These are phyloP conservation scores for Candida sanyaensis DNA, from an alignment of 1,139 yeast genomes.

Conservation along the genomic window DNA sequence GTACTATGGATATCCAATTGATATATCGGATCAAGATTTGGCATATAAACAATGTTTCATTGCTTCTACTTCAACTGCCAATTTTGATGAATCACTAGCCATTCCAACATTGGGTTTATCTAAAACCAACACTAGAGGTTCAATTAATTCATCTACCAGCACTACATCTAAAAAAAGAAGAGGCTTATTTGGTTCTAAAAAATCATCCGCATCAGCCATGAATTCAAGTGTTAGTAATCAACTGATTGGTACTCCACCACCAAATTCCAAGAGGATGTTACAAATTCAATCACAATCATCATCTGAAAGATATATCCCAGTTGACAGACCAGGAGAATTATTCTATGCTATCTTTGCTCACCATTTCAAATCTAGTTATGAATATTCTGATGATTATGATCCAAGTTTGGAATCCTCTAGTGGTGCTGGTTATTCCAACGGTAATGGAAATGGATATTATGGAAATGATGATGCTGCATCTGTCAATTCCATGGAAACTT, in stretches of 20 bases:
- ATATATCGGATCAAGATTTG: constrained; percentile 34
- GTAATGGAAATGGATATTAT: constrained; percentile 15
- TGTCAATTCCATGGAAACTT: constrained; percentile 31
- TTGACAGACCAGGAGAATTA: constrained; percentile 26
- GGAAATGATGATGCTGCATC: constrained; percentile 22
- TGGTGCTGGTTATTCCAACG: constrained; percentile 5
- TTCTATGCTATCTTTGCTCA: constrained; percentile 24
- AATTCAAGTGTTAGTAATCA: constrained; percentile 16
- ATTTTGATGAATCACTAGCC: constrained; percentile 20
- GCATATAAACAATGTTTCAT: constrained; percentile 35
- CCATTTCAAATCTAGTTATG: constrained; percentile 26
- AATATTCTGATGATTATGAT: constrained; percentile 24
- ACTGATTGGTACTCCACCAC: constrained; percentile 16
- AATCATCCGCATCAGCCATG: constrained; percentile 12
- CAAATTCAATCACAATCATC: constrained; percentile 34
- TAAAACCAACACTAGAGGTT: constrained; percentile 28
- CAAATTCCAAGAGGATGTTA: constrained; percentile 27
- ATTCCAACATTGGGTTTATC: constrained; percentile 23
- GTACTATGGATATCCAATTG: constrained; percentile 40
- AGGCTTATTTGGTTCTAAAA: constrained; percentile 21
- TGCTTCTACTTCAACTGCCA: constrained; percentile 28
- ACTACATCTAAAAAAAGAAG: constrained; percentile 24
- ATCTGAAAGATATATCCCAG: constrained; percentile 28
- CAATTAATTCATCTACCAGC: constrained; percentile 26
- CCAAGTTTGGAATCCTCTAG: constrained; percentile 9